These are phyloP conservation scores for Acmispon strigosus DNA, from an alignment of 306 rosid genomes.

Conservation along the genomic window DNA sequence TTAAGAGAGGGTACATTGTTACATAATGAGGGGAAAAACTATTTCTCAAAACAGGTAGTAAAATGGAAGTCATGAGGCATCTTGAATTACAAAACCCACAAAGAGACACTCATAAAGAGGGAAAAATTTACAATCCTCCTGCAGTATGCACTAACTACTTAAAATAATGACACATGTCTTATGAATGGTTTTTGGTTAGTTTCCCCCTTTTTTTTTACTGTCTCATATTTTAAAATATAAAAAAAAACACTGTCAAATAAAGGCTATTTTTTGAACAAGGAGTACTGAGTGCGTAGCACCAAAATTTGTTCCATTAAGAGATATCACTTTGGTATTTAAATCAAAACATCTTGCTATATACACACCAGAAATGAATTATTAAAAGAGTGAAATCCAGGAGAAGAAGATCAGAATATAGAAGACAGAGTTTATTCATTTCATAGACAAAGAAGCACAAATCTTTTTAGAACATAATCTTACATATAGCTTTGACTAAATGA, in stretches of 20 bases:
- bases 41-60: background rate
- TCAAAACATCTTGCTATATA: background rate
- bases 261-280: too few relatives aligned
- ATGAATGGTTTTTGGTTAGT: too few relatives aligned
- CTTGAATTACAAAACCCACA: background rate
- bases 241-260: too few relatives aligned
- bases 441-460: background rate
- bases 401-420: background rate
- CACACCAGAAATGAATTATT: background rate
- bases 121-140: too few relatives aligned
- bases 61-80: background rate
- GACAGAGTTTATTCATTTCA: conserved; percentile 1
- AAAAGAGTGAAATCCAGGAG: background rate
- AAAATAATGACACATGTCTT: too few relatives aligned
- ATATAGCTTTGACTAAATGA: background rate
- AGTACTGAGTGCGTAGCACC: too few relatives aligned
- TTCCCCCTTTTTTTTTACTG: too few relatives aligned
- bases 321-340: background rate
- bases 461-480: background rate
- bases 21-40: background rate
- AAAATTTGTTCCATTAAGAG: background rate
- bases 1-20: background rate
- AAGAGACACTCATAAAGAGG: background rate
- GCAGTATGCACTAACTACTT: too few relatives aligned
- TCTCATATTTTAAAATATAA: too few relatives aligned